Conservation (phyloP, 1,284 basidiomycete genomes). For the Cryptococcus jaspeensis region DNA sequence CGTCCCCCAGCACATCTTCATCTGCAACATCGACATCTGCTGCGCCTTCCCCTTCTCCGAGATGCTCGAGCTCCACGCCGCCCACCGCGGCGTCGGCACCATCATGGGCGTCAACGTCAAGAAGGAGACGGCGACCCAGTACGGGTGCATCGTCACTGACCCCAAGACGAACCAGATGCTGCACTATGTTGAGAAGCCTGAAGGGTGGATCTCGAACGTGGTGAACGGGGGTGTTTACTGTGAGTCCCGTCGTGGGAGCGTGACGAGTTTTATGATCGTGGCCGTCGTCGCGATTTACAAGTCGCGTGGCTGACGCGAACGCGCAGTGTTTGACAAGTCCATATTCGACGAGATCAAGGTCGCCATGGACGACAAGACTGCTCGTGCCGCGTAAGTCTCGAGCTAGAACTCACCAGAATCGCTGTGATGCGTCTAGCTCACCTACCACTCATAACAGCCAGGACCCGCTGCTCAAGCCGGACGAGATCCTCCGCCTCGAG, state of each 20-base stretch:
- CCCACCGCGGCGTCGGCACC: slow-evolving; percentile 56
- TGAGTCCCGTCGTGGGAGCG: slow-evolving; percentile 17
- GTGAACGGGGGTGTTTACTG: slow-evolving; percentile 55
- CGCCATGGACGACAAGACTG: slow-evolving; percentile 56
- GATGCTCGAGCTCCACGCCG: slow-evolving; percentile 53
- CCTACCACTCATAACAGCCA: slow-evolving; percentile 32
- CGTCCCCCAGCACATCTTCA: slow-evolving; percentile 54
- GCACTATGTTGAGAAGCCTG: slow-evolving; percentile 57
- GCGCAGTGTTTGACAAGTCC: slow-evolving; percentile 53
- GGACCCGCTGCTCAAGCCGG: slow-evolving; percentile 51
- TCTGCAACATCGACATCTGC: slow-evolving; percentile 57
- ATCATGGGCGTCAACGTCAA: slow-evolving; percentile 55
- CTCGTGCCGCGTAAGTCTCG: slow-evolving; percentile 49
- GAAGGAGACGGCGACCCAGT: slow-evolving; percentile 53
- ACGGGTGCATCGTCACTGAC: slow-evolving; percentile 56
- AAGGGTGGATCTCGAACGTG: slow-evolving; percentile 55
- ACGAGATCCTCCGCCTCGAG: slow-evolving; percentile 56
- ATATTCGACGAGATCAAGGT: slow-evolving; percentile 56
- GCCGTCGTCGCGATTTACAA: not conserved
- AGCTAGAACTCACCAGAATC: not conserved
- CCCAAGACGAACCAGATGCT: slow-evolving; percentile 47
- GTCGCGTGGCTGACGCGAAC: slow-evolving; percentile 1
- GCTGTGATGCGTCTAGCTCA: too few relatives aligned
- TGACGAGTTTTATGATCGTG: not conserved
- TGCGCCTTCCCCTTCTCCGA: slow-evolving; percentile 54